Percentiles rank a stretch among this genome's conserved stretches.
Evolutionary conservation across 805 yeast genomes (phyloP).

Genomic region (Blastobotrys muscicola): DNA sequence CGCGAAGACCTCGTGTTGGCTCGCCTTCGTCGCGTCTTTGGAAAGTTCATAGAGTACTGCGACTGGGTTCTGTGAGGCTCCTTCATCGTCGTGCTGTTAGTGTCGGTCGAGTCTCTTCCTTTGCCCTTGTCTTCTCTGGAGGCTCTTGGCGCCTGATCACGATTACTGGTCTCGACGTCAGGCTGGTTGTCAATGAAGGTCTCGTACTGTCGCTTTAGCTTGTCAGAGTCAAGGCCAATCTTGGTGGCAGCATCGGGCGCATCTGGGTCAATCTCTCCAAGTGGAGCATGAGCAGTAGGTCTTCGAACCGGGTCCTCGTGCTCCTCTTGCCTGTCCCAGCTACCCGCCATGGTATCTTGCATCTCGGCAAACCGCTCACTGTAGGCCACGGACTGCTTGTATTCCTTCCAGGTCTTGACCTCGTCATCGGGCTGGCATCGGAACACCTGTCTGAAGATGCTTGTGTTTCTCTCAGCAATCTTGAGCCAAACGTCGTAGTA

Average conservation of each 20-base stretch:
- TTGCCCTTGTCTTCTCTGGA: background rate
- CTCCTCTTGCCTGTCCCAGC: constrained; percentile 17
- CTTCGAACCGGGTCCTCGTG: constrained; percentile 15
- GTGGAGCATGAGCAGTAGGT: constrained; percentile 8
- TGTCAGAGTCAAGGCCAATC: background rate
- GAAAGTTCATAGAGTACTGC: background rate
- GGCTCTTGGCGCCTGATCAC: background rate
- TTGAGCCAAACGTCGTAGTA: constrained; percentile 80
- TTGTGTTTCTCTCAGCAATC: constrained; percentile 75
- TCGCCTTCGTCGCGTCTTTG: constrained; percentile 7
- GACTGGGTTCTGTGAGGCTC: background rate
- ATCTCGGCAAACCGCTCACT: constrained; percentile 25
- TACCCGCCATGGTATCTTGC: constrained; percentile 30
- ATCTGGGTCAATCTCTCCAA: background rate
- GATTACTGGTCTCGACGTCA: background rate
- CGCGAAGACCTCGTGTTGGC: constrained; percentile 8
- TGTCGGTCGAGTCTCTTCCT: background rate
- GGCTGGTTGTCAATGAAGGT: background rate
- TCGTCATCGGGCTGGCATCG: constrained; percentile 92
- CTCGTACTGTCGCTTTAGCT: background rate
- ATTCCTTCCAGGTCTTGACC: constrained; percentile 85
- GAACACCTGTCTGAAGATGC: constrained; percentile 73
- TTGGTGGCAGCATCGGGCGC: background rate
- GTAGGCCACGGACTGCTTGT: constrained; percentile 50
- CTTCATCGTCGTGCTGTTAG: constrained; percentile 1